These are phyloP conservation scores for Cerrena zonata DNA, from an alignment of 1,284 basidiomycete species.

Conservation along the genomic window DNA sequence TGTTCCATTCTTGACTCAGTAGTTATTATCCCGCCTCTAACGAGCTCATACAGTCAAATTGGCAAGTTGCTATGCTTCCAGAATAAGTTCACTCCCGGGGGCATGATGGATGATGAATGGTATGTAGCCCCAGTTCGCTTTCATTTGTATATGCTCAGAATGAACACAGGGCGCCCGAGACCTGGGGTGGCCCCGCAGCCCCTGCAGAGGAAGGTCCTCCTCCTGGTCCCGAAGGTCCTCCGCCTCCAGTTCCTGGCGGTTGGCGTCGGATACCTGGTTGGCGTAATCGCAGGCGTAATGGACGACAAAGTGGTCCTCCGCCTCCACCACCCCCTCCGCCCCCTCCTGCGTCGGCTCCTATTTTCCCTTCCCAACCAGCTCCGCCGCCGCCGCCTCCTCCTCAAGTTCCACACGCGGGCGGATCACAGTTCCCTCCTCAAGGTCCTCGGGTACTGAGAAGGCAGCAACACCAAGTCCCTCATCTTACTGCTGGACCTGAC, in stretches of 20 bases:
- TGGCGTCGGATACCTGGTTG: background rate
- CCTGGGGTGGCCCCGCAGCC: background rate
- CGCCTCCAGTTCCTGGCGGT: background rate
- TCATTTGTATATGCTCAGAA: background rate
- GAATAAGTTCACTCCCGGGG: background rate
- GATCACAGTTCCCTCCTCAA: background rate
- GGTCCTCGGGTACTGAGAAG: background rate
- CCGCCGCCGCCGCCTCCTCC: background rate
- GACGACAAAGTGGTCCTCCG: background rate
- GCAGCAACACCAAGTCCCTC: background rate
- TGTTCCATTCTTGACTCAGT: background rate
- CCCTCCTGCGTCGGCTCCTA: no score
- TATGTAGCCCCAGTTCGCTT: background rate
- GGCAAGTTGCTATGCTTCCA: background rate
- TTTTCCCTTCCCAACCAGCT: no score
- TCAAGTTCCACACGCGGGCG: background rate
- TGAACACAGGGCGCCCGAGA: background rate
- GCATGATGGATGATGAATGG: background rate
- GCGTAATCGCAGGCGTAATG: background rate
- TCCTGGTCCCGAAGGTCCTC: background rate
- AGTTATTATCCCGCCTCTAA: no score
- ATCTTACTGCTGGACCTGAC: background rate
- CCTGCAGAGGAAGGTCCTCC: background rate
- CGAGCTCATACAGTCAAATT: background rate
- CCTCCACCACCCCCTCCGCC: background rate